phyloP scores from a whole-genome alignment of 768 basidiomycete genomes.

The Leccinum imitatum region DNA sequence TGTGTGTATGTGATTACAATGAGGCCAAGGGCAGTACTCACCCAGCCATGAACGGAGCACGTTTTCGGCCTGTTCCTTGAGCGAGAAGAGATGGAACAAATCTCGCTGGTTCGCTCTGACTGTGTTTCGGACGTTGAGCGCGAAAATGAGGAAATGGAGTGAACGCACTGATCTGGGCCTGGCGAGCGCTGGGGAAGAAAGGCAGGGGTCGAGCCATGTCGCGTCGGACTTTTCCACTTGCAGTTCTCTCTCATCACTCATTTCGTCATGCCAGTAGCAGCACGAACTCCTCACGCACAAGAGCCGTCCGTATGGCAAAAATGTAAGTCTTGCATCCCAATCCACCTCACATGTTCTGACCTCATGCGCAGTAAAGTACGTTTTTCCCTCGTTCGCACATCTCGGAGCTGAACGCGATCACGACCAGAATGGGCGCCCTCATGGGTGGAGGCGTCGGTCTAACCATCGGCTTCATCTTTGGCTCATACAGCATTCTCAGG shows the following conservation, averaged over 20 bases:
- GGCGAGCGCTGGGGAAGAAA: constrained; percentile 72
- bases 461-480: constrained; percentile 97
- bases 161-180: constrained; percentile 84
- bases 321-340: constrained; percentile 43
- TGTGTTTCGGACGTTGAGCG: constrained; percentile 32
- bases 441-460: constrained; percentile 94
- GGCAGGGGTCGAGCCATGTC: constrained; percentile 31
- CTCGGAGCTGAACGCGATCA: constrained; percentile 6
- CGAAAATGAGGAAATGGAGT: not conserved
- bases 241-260: constrained; percentile 1
- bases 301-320: constrained; percentile 77
- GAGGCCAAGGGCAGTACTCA: constrained; percentile 32
- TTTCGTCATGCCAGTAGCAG: constrained; percentile 26
- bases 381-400: constrained; percentile 6
- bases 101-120: constrained; percentile 87
- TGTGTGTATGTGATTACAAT: not conserved
- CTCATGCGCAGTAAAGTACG: constrained; percentile 58
- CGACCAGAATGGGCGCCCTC: constrained; percentile 81
- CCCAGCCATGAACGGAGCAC: constrained; percentile 79
- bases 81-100: constrained; percentile 67
- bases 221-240: constrained; percentile 6
- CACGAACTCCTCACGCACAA: constrained; percentile 38
- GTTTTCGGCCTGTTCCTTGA: constrained; percentile 74
- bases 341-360: constrained; percentile 11
- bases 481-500: constrained; percentile 90